Evolutionary conservation across 2,329 filamentous ascomycete species (phyloP).

Genomic region (Botrytis galanthina): DNA sequence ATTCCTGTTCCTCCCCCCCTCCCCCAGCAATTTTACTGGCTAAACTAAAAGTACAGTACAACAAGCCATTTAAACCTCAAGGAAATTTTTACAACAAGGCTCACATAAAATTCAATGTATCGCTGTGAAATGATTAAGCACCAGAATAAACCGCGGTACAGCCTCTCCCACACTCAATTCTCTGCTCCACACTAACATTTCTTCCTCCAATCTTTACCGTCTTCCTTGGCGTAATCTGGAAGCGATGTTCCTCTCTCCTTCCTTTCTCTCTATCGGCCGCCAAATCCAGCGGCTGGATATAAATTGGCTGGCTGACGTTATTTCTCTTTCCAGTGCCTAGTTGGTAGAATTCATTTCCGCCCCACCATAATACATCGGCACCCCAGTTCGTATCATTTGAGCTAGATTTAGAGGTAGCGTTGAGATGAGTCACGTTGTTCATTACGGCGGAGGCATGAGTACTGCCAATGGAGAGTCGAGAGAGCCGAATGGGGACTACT

Average conservation of each 20-base stretch:
- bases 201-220: slow-evolving; percentile 68
- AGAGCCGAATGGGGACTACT: slow-evolving; percentile 74
- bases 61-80: neutral
- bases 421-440: slow-evolving; percentile 72
- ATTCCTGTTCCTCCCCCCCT: neutral
- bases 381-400: slow-evolving; percentile 82
- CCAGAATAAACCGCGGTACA: slow-evolving; percentile 81
- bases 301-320: slow-evolving; percentile 71
- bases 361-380: slow-evolving; percentile 88
- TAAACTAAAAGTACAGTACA: slow-evolving; percentile 9
- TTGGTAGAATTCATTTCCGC: slow-evolving; percentile 91
- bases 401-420: slow-evolving; percentile 38
- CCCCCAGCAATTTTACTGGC: neutral
- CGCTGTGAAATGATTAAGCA: slow-evolving; percentile 22
- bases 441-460: slow-evolving; percentile 82
- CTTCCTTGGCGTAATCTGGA: slow-evolving; percentile 77
- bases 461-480: slow-evolving; percentile 69
- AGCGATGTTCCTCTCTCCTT: slow-evolving; percentile 66
- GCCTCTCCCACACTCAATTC: slow-evolving; percentile 79
- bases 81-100: neutral
- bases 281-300: slow-evolving; percentile 74
- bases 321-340: slow-evolving; percentile 86
- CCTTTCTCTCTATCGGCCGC: slow-evolving; percentile 60
- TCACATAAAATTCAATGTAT: neutral
- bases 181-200: slow-evolving; percentile 77